These are phyloP conservation scores for Flaveria floridana DNA, from an alignment of 140 eudicot genomes.

Conservation along the genomic window DNA sequence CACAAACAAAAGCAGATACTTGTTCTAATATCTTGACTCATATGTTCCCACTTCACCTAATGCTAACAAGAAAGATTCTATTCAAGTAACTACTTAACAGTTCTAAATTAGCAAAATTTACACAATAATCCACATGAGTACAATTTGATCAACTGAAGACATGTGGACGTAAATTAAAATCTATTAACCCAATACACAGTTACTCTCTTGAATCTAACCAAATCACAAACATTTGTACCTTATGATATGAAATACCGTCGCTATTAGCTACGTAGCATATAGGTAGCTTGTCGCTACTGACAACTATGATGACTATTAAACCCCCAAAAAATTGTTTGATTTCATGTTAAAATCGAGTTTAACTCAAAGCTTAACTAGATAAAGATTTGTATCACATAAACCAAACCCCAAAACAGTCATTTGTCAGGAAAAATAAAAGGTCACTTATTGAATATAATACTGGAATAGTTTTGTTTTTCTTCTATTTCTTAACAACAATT, in stretches of 20 bases:
- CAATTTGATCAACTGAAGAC: neutral
- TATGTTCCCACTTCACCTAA: neutral
- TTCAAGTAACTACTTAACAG: neutral
- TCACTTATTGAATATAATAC: neutral
- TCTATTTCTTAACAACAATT: too few species aligned
- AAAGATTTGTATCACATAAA: neutral
- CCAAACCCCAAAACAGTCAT: neutral
- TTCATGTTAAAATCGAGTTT: neutral
- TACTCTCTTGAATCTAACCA: neutral
- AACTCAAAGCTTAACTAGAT: conserved; percentile 11
- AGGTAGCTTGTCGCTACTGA: too few species aligned
- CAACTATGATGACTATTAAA: too few species aligned
- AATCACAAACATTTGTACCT: neutral
- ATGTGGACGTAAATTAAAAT: neutral
- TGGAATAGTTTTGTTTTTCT: too few species aligned
- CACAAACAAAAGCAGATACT: neutral
- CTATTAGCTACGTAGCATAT: too few species aligned
- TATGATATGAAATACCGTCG: too few species aligned
- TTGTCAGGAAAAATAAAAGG: neutral
- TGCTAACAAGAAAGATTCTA: neutral
- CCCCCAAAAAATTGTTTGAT: neutral
- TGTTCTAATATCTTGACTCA: neutral
- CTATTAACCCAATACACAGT: neutral
- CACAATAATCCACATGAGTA: neutral
- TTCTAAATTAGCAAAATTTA: neutral